Base-by-base conservation (phyloP, 208 protist genomes). In the Wallacemonas sp. region DNA sequence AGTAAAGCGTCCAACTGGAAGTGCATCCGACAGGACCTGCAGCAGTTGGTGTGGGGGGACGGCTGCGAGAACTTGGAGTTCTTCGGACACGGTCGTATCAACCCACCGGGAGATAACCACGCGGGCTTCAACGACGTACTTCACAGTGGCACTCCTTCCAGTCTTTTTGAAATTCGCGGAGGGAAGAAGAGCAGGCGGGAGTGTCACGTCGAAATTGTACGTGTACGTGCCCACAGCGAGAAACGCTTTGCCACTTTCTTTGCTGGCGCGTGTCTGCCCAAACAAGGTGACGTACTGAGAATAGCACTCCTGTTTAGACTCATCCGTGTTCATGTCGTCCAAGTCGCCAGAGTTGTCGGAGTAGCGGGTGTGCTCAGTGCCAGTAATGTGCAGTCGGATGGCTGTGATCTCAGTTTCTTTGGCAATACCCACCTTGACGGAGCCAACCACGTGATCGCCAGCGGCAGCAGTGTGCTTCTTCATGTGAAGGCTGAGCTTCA, bases 201-300 rank as follows among this genome's bases (percentile, higher is more conserved):
- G 19, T 24, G n/a, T 19, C 4, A 38, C 52, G 19, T 58, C 52
- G 30, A 58, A 58, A 30, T 58, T 17, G 32, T 58, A 58, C 52
- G 52, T 58, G 29, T 58, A 58, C 30, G 52, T 16, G 17, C 52
- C 52, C 24, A 30, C 29, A 16, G 52, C 34, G 19, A 58, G 52
- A 30, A 27, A 58, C 32, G 23, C 52, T 21, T 21, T 58, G 19
- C 52, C 52, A 19, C 52, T 58, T 8, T 19, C 17, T 23, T 29
- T 29, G n/a, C 52, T 38, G 6, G 17, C 19, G 4, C 30, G 30
- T 8, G 52, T 23, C 5, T 58, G 52, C 29, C 52, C 52, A 30
- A 58, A 58, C 14, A 58, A 24, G 4, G 52, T 58, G 26, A 58
- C 27, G 17, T 39, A 24, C 19, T 58, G 52, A 21, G 52, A 58